Evolutionary conservation across 768 basidiomycete species (phyloP).

Genomic region (Exidia glandulosa): DNA sequence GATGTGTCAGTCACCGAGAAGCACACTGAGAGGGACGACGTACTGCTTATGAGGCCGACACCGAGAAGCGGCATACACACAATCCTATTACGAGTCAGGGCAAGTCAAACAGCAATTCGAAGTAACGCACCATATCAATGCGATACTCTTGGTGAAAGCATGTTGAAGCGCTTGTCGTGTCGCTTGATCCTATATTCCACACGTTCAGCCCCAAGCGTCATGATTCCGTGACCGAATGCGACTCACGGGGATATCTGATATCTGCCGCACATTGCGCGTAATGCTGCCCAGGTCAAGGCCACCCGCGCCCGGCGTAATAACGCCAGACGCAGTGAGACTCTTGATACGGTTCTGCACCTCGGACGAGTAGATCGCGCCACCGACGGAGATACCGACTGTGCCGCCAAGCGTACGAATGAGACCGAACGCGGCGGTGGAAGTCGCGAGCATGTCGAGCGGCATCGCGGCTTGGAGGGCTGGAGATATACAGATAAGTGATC

Average conservation of each 20-base stretch:
- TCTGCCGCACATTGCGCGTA: constrained; percentile 32
- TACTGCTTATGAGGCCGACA: constrained; percentile 35
- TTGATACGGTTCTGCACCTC: constrained; percentile 32
- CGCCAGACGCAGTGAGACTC: constrained; percentile 26
- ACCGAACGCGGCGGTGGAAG: constrained; percentile 57
- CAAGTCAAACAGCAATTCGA: no score
- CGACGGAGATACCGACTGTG: constrained; percentile 62
- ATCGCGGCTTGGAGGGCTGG: constrained; percentile 65
- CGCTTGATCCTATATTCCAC: constrained; percentile 23
- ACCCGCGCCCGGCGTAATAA: constrained; percentile 8
- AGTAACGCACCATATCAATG: constrained; percentile 54
- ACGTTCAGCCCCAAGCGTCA: neutral
- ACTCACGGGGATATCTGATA: constrained; percentile 38
- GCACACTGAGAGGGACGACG: neutral
- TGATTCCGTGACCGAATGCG: constrained; percentile 1
- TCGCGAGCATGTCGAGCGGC: constrained; percentile 81
- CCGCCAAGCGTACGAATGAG: constrained; percentile 66
- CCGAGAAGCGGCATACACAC: constrained; percentile 49
- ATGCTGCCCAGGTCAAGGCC: constrained; percentile 31
- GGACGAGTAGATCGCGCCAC: constrained; percentile 61
- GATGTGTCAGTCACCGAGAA: neutral
- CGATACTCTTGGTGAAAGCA: constrained; percentile 53
- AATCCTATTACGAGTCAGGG: no score
- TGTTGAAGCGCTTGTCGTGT: constrained; percentile 39
- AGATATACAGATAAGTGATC: no score